Base-by-base conservation (phyloP, 441 rosid genomes). In the Bocquillonia castaneifolia region DNA sequence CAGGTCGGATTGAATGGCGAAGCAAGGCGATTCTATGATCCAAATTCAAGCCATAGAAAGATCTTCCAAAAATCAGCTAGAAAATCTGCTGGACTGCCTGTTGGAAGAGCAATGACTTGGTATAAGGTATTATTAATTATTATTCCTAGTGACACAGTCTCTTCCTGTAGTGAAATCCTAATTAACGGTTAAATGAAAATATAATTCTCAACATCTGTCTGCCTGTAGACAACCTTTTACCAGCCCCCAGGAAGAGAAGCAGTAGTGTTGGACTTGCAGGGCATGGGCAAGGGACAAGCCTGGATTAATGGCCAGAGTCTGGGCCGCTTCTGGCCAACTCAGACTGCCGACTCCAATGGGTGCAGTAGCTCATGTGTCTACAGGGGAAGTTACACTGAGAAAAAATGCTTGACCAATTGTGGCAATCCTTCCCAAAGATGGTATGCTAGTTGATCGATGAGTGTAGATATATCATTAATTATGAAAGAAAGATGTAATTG, bases 401-500 rank as follows among this genome's bases (percentile, higher is more conserved):
- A 76, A 7, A 86, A 89, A 52, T 93, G 96, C 22, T 66, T 57
- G 0, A 59, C 69, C 0, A 75, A 79, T 3, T 90, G 98, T 44
- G 97, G 93, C 10, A 53, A 84, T 47, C 91, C 97, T 17, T 82
- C 84, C 1, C 98, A 88, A 68, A 81, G 86, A 85, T 86, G 84
- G 85, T 84, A 1, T 13, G 8, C 25, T n/a, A 10, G 22, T 10
- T 28, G n/a, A n/a, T n/a, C n/a, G n/a, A n/a, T n/a, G n/a, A n/a
- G n/a, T n/a, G n/a, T n/a, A n/a, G n/a, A n/a, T n/a, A n/a, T n/a
- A n/a, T n/a, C n/a, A n/a, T n/a, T n/a, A n/a, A n/a, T n/a, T n/a
- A n/a, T n/a, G n/a, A n/a, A n/a, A n/a, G n/a, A n/a, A n/a, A n/a
- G n/a, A n/a, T n/a, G n/a, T n/a, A n/a, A n/a, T n/a, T n/a, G n/a